These are phyloP conservation scores for Saccharum spontaneum DNA, from an alignment of 176 grass and related monocot genomes.

Conservation along the genomic window DNA sequence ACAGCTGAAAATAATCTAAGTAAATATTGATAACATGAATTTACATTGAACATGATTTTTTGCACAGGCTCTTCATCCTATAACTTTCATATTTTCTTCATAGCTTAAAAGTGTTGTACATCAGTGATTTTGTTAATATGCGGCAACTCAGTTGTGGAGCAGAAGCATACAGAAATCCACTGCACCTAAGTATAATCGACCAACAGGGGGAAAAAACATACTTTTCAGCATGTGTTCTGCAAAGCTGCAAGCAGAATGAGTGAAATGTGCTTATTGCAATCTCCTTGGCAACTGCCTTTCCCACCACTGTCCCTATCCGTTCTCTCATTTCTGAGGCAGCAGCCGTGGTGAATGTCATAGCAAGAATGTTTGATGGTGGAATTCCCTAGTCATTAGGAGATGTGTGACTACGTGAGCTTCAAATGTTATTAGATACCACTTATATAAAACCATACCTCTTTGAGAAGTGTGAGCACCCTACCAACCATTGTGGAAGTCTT, in stretches of 20 bases:
- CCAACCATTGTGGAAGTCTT: conserved; percentile 99
- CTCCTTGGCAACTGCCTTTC: conserved; percentile 79
- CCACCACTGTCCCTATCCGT: conserved; percentile 71
- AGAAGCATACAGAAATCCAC: neutral
- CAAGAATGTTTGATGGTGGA: conserved; percentile 73
- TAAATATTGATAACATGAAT: neutral
- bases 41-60: neutral
- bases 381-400: conserved; percentile 55
- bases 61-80: neutral
- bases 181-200: conserved; percentile 11
- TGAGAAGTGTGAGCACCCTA: conserved; percentile 81
- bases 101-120: neutral
- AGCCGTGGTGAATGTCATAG: conserved; percentile 94
- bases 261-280: conserved; percentile 93
- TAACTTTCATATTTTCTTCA: conserved; percentile 8
- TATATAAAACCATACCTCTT: conserved; percentile 67
- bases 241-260: conserved; percentile 94
- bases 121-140: neutral
- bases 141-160: neutral
- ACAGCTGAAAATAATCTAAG: conserved; percentile 24
- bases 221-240: conserved; percentile 89
- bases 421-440: conserved; percentile 9
- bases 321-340: conserved; percentile 95
- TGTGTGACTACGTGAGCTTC: conserved; percentile 27
- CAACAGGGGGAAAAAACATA: conserved; percentile 32